A percentile compares a stretch with the other conserved stretches of the same genome.
phyloP scores from a whole-genome alignment of 441 rosid genomes.

The Populus hybrid region DNA sequence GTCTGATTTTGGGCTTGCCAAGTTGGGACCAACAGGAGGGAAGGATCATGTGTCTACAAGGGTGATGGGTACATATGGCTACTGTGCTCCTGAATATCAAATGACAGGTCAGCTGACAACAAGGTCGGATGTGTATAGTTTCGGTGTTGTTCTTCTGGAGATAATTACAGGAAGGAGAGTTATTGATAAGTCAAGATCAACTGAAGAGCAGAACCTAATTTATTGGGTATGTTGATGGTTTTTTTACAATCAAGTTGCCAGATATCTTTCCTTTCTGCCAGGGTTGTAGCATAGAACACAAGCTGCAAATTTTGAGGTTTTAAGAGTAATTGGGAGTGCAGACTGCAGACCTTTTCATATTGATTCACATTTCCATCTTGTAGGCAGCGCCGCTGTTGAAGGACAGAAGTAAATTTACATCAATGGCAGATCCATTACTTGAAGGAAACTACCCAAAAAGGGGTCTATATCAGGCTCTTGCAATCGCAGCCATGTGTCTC shows the following conservation, averaged over 20 bases:
- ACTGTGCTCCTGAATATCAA: constrained; percentile 87
- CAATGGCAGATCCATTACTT: constrained; percentile 77
- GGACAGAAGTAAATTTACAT: constrained; percentile 58
- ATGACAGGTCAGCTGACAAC: constrained; percentile 63
- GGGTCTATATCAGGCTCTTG: constrained; percentile 80
- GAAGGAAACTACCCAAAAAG: constrained; percentile 56
- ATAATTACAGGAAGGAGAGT: constrained; percentile 85
- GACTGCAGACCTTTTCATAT: neutral
- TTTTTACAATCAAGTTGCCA: neutral
- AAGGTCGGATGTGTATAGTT: constrained; percentile 83
- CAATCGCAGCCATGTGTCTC: constrained; percentile 87
- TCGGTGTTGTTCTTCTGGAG: constrained; percentile 84
- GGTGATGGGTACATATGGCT: constrained; percentile 94
- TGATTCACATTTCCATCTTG: constrained; percentile 11
- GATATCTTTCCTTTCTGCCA: neutral
- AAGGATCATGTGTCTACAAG: constrained; percentile 75
- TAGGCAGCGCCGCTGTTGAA: constrained; percentile 74
- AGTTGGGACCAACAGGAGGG: constrained; percentile 77
- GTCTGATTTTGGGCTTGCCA: constrained; percentile 91
- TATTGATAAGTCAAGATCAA: constrained; percentile 56
- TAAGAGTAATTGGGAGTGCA: neutral
- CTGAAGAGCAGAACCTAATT: constrained; percentile 70
- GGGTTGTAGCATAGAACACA: neutral
- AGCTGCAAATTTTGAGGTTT: constrained; percentile 4
- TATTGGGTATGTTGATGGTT: constrained; percentile 53